Evolutionary conservation across 2,329 filamentous ascomycete genomes (phyloP), one percentile per base, ranked within the genome.

Genomic region (Aspergillus amoenus): DNA sequence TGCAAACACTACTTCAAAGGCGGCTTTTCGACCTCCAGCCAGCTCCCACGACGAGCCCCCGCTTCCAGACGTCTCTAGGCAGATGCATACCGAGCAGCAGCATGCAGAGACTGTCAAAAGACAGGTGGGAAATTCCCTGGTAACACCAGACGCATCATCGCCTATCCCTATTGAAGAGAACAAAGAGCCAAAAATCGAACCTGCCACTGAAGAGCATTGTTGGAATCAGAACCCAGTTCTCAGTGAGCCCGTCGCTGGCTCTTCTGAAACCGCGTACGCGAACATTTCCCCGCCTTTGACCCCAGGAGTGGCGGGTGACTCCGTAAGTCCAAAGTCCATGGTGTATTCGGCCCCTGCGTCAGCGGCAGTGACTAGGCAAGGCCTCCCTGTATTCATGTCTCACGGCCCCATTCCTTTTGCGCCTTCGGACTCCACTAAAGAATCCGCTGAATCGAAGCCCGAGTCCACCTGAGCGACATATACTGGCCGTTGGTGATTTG

Each of bases 331-430:
- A 22, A 64, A 65, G 42, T 58, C 64, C 9, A 64, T 63, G 17
- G 55, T 70, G 1, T 69, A 67, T 46, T 69, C 73, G 4, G 69
- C 74, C 1, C 61, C 69, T 17, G 63, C 61, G 27, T 66, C 68
- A 17, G 66, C 70, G 2, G 58, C 70, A 12, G 66, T 68, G 47
- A 75, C 73, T 43, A 76, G 72, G 57, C 68, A 75, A 17, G 76
- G 77, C 21, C 68, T 84, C 27, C 81, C 82, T 2, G 70, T 80
- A 0, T 82, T 83, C 57, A 79, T 77, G 17, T 73, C 81, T 0
- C 77, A 64, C 41, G 73, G 74, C 4, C 67, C 70, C 4, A 80
- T 80, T 57, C 75, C 73, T 5, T 80, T 80, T 67, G 72, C 72
- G 2, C 44, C 64, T 21, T 47, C 62, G 2, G 53, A 45, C 41